Percentiles rank a stretch among this genome's conserved stretches.
These are phyloP conservation scores for Tricholoma furcatifolium DNA, from an alignment of 768 basidiomycete genomes.

Conservation along the genomic window DNA sequence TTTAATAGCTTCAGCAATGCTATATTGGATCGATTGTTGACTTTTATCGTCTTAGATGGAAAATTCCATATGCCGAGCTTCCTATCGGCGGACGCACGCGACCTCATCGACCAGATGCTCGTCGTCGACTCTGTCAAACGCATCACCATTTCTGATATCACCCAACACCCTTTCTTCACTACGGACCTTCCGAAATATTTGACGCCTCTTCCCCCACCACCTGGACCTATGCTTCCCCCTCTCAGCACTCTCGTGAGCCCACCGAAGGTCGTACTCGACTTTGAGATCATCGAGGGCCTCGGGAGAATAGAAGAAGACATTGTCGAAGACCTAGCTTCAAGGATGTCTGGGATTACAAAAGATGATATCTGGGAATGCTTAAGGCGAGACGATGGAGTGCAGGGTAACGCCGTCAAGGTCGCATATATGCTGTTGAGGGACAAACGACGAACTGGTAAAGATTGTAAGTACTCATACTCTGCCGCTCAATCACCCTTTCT, in stretches of 20 bases:
- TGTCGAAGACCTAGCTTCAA: conserved; percentile 73
- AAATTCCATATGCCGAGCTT: conserved; percentile 82
- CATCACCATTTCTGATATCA: conserved; percentile 90
- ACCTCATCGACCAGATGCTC: conserved; percentile 86
- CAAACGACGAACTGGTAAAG: conserved; percentile 79
- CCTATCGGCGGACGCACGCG: conserved; percentile 73
- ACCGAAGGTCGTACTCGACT: conserved; percentile 63
- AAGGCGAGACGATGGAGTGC: conserved; percentile 76
- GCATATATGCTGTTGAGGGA: conserved; percentile 94
- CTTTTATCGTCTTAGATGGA: conserved; percentile 57
- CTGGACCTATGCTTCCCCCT: conserved; percentile 74
- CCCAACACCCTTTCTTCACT: conserved; percentile 88
- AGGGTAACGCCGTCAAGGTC: conserved; percentile 93
- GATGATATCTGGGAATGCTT: conserved; percentile 89
- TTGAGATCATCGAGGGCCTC: conserved; percentile 86
- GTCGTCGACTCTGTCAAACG: conserved; percentile 93
- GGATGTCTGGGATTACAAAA: conserved; percentile 72
- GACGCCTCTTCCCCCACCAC: conserved; percentile 72
- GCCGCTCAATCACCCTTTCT: neutral
- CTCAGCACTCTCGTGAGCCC: conserved; percentile 72
- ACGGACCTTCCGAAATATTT: conserved; percentile 86
- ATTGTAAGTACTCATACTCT: conserved; percentile 55
- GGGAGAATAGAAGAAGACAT: conserved; percentile 92
- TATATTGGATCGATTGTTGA: conserved; percentile 7
- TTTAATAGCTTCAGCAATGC: no score